Evolutionary conservation across 148 eudicot genomes (phyloP), one percentile per base, ranked within the genome.

Genomic region (Arbutus unedo): DNA sequence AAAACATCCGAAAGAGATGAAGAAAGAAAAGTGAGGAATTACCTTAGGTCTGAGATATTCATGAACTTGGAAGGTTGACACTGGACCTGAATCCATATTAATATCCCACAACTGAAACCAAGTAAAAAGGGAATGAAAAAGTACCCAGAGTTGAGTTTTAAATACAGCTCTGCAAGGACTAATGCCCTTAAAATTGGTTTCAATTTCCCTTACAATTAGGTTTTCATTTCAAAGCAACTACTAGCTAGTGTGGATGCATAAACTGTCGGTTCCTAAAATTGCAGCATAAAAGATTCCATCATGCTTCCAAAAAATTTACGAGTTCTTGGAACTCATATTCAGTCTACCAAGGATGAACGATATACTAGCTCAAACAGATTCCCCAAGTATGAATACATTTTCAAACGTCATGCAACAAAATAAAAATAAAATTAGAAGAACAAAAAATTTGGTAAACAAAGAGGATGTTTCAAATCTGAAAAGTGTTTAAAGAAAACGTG

Each of bases 1-100:
- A 47, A 62, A 8, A 10, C 38, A 25, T 15, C 38, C 38, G 38
- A 44, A 80, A 51, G 25, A 49, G 2, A 16, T n/a, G 18, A 79
- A 48, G 21, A 45, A 49, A 76, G 44, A 11, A 79, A 50, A 48
- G 31, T 15, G 0, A 23, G 76, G 45, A 70, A 75, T 77, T 86
- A 96, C 99, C 99, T 92, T 94, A 47, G 99, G 99, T 90, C 99
- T 91, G 85, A 96, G 85, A 86, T 96, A 81, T 80, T 96, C 99
- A 64, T 96, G 99, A 83, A 96, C 99, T 85, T 94, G 99, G 84
- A 87, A 96, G 81, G 97, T 92, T 81, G 99, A 82, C 81, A 96
- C 95, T 80, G 99, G 98, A 76, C 99, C 99, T 53, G 99, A 94
- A 90, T 96, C 99, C 99, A 96, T 96, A 85, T 96, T 96, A 83